Percentiles rank a stretch among this genome's conserved stretches.
phyloP scores from a whole-genome alignment of 176 grass and related monocot species.

The Otatea glauca region DNA sequence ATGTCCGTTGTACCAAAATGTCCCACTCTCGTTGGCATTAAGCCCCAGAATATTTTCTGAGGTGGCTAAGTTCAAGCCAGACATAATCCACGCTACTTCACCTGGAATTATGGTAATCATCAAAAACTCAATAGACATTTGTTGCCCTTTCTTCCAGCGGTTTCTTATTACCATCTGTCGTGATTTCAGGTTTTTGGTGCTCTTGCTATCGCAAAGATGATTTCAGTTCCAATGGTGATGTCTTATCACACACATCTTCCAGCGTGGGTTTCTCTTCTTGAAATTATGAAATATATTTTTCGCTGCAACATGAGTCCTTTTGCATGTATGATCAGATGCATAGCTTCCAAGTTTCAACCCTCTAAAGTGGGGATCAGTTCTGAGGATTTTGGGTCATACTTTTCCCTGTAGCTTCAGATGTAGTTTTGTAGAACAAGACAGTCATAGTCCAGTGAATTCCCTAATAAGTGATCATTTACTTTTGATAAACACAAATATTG shows the following conservation, averaged over 20 bases:
- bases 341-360: conserved; percentile 5
- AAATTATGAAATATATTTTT: background rate
- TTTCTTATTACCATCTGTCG: background rate
- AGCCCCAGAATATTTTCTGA: conserved; percentile 94
- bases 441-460: background rate
- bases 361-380: conserved; percentile 2
- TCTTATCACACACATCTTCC: conserved; percentile 99
- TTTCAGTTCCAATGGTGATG: conserved; percentile 91
- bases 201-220: conserved; percentile 84
- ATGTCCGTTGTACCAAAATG: conserved; percentile 88
- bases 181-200: conserved; percentile 87
- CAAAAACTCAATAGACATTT: background rate
- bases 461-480: background rate
- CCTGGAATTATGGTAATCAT: conserved; percentile 88
- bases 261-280: conserved; percentile 56
- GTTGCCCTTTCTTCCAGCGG: background rate
- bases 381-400: background rate
- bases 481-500: background rate
- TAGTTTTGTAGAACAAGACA: background rate
- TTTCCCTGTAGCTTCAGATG: background rate
- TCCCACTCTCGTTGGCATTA: conserved; percentile 85
- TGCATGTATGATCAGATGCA: background rate
- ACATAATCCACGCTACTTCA: conserved; percentile 94
- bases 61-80: conserved; percentile 89
- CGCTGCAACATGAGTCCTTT: background rate